phyloP scores from a whole-genome alignment of 352 stramenopile genomes.

The Phytopythium litorale region DNA sequence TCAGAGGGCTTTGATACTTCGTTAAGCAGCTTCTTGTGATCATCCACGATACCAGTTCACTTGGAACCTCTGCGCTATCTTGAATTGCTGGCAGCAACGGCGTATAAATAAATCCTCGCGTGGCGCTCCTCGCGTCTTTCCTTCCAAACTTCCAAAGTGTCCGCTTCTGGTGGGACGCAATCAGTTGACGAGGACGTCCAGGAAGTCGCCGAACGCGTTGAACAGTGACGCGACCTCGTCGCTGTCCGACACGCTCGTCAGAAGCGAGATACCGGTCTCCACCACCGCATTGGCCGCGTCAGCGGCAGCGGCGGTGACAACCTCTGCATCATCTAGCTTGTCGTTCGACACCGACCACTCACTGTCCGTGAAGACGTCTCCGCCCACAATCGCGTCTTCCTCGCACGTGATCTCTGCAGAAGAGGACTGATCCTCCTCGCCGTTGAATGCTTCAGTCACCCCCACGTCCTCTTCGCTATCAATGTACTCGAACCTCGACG shows the following conservation, averaged over 20 bases:
- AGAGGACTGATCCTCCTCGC: conserved; percentile 9
- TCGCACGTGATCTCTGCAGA: conserved; percentile 1
- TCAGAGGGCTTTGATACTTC: too few species aligned
- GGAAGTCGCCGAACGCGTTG: conserved; percentile 66
- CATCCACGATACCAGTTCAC: too few species aligned
- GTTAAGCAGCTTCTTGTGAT: too few species aligned
- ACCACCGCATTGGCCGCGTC: conserved; percentile 21
- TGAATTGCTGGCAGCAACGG: not conserved
- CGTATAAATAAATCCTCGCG: conserved; percentile 1
- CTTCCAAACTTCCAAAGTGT: not conserved
- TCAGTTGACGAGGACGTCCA: conserved; percentile 64
- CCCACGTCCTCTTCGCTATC: conserved; percentile 10
- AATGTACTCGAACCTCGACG: conserved; percentile 34
- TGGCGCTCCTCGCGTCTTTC: not conserved
- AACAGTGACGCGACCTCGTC: conserved; percentile 58
- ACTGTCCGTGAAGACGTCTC: not conserved
- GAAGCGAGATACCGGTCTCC: conserved; percentile 45
- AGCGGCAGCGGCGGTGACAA: not conserved
- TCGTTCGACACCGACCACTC: conserved; percentile 1
- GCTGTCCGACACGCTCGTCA: conserved; percentile 55
- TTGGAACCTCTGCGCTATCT: not conserved
- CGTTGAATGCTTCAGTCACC: conserved; percentile 13
- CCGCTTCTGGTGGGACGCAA: not conserved
- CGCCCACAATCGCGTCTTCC: not conserved
- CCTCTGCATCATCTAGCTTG: not conserved